Evolutionary conservation across 768 basidiomycete genomes (phyloP), one percentile per base, ranked within the genome.

Genomic region (Tulasnella sp.): DNA sequence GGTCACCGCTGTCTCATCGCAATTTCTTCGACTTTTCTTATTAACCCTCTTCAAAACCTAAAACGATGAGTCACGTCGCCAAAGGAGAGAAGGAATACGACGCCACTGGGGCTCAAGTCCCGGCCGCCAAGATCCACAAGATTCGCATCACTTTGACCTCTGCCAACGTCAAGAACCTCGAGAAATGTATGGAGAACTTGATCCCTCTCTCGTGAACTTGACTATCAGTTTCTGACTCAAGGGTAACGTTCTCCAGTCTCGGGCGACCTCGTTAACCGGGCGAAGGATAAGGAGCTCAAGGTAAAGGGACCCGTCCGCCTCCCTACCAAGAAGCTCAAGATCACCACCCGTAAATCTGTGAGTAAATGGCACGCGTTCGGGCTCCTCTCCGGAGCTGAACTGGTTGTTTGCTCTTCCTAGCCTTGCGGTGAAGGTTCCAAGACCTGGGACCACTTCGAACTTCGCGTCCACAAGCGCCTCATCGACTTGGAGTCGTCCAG

Each of bases 381-480:
- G 42, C 5, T 44, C 6, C 42, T 13, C 13, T 44, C 42, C 70
- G 67, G 23, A 79, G 26, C 23, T 3, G 32, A 71, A 26, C n/a
- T 32, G 35, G 26, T 35, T 57, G 26, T 29, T 16, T 26, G 16
- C 32, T 11, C 48, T 61, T n/a, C 79, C 11, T 82, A 98, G 94
- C 94, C 98, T 86, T 99, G 98, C 84, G 98, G 98, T 94, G 98
- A 99, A 87, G 98, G 98, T 89, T 98, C 98, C 82, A 99, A 99
- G 92, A 99, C 98, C 84, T 99, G 98, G 98, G 98, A 99, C 87
- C 91, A 94, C 83, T 99, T 96, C 87, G 97, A 99, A 87, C 92
- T 99, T 87, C 96, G 96, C 89, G 89, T 99, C 80, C 97, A 99
- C 92, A 99, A 99, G 88, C 94, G 98, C 83, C 89, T 99, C 85